A percentile compares a stretch with the other conserved stretches of the same genome.
phyloP scores from a whole-genome alignment of 805 yeast genomes.

The Lipomyces anomalus region DNA sequence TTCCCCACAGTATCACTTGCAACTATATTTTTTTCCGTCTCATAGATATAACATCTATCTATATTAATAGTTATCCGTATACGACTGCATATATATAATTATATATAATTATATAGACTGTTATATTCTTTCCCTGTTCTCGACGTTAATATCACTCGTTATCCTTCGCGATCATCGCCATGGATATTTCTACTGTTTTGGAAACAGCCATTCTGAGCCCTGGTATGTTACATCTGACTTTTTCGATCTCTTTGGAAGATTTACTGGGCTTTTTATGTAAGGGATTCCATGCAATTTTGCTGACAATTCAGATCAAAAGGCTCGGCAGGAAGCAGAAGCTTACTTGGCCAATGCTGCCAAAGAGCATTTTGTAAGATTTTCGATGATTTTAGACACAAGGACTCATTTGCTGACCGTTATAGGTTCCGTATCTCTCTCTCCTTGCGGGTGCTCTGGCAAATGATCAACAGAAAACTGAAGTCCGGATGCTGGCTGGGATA shows the following conservation, averaged over 20 bases:
- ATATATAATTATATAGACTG: too few species aligned
- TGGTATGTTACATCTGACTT: conserved; percentile 28
- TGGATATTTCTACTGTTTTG: conserved; percentile 65
- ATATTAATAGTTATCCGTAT: too few species aligned
- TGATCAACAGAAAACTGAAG: conserved; percentile 62
- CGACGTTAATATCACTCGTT: too few species aligned
- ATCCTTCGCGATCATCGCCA: too few species aligned
- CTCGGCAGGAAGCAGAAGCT: conserved; percentile 71
- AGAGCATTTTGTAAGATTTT: conserved; percentile 54
- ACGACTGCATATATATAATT: too few species aligned
- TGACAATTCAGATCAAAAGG: conserved; percentile 42
- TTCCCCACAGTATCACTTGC: too few species aligned
- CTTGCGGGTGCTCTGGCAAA: conserved; percentile 68
- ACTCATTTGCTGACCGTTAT: background rate
- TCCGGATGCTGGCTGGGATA: conserved; percentile 85
- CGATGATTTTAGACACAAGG: background rate
- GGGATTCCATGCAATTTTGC: background rate
- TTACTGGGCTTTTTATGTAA: background rate
- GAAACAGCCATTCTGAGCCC: conserved; percentile 73
- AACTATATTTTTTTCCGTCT: too few species aligned
- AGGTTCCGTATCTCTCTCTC: conserved; percentile 54
- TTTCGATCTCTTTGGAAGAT: background rate
- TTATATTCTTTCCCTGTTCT: too few species aligned
- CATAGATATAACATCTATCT: too few species aligned
- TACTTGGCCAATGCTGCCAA: conserved; percentile 66